phyloP scores from a whole-genome alignment of 176 grass and related monocot species.

The Avena atlantica region DNA sequence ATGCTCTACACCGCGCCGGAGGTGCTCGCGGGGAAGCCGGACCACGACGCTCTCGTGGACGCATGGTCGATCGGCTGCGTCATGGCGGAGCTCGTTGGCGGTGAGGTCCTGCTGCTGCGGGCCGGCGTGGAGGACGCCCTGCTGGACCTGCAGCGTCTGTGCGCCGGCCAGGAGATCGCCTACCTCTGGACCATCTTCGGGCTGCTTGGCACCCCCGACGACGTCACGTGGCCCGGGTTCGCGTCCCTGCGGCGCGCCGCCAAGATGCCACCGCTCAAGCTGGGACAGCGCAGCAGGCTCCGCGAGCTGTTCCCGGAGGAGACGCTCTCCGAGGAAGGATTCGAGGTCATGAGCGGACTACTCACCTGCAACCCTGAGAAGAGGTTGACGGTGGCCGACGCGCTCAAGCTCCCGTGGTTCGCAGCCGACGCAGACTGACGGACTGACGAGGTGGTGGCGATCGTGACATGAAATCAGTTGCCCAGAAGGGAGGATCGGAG shows the following conservation, averaged over 20 bases:
- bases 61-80: not conserved
- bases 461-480: not conserved
- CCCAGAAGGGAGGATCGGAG: not conserved
- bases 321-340: not conserved
- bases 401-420: constrained; percentile 26
- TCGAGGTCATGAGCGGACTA: constrained; percentile 3
- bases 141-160: not conserved
- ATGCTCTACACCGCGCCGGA: not conserved
- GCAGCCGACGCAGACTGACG: not conserved
- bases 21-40: not conserved
- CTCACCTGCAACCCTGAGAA: not conserved
- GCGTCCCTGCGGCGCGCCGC: not conserved
- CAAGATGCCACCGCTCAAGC: not conserved
- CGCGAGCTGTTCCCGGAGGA: constrained; percentile 10
- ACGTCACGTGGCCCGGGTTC: not conserved
- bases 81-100: not conserved
- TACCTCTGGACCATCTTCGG: constrained; percentile 17
- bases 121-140: not conserved
- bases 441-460: no score
- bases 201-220: not conserved
- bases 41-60: not conserved
- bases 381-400: not conserved
- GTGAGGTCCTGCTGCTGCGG: not conserved
- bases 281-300: constrained; percentile 2
- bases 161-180: not conserved